Evolutionary conservation across 371 early-diverging fungal species (phyloP).

Genomic region (Batrachochytrium dendrobatidis): DNA sequence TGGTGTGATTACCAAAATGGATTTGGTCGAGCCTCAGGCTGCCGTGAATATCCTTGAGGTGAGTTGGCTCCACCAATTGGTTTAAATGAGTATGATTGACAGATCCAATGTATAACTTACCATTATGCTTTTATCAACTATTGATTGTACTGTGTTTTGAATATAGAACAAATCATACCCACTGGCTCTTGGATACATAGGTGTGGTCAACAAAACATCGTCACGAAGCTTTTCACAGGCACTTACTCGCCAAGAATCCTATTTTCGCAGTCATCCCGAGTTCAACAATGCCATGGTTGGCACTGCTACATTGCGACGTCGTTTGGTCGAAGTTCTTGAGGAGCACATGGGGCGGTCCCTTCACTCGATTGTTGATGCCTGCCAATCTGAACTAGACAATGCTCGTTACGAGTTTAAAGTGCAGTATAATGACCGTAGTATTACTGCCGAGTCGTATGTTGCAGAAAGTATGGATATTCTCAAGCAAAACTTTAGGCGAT

Average conservation of each 20-base stretch:
- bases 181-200: conserved; percentile 93
- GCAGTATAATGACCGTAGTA: conserved; percentile 89
- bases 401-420: conserved; percentile 95
- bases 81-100: background rate
- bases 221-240: conserved; percentile 33
- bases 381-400: conserved; percentile 88
- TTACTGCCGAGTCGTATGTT: conserved; percentile 91
- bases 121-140: conserved; percentile 7
- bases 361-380: conserved; percentile 75
- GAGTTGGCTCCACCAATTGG: background rate
- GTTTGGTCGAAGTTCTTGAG: conserved; percentile 83
- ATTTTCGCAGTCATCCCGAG: conserved; percentile 38
- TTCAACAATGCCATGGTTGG: conserved; percentile 60
- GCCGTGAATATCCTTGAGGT: conserved; percentile 70
- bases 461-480: conserved; percentile 88
- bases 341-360: conserved; percentile 84
- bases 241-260: conserved; percentile 60
- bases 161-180: conserved; percentile 78
- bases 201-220: conserved; percentile 62
- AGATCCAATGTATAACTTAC: background rate
- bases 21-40: conserved; percentile 80
- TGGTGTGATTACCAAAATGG: conserved; percentile 99
- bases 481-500: conserved; percentile 87
- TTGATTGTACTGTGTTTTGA: background rate
- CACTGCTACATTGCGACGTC: conserved; percentile 68